Evolutionary conservation across 225 moss, liverwort and hornwort genomes (phyloP).

Genomic region (Antitrichia curtipendula): DNA sequence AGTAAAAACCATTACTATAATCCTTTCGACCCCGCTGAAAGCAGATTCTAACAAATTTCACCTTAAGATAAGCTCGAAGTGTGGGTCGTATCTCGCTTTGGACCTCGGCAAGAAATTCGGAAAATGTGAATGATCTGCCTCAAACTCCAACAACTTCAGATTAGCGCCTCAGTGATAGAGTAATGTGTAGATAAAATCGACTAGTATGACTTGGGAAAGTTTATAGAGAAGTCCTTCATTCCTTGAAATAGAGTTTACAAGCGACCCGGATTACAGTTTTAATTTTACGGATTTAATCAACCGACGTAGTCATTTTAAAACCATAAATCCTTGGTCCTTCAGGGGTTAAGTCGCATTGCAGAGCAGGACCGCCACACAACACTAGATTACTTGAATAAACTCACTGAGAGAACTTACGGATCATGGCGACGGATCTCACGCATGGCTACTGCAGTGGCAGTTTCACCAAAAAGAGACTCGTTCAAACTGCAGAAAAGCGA

Average conservation of each 20-base stretch:
- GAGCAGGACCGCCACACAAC: not conserved
- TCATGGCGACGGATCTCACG: constrained; percentile 93
- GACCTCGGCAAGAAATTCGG: constrained; percentile 78
- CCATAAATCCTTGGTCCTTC: not conserved
- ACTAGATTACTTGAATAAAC: not conserved
- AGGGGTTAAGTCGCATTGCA: not conserved
- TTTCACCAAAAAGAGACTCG: constrained; percentile 95
- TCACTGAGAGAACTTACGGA: constrained; percentile 43
- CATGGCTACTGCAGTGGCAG: constrained; percentile 91
- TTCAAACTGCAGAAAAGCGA: constrained; percentile 56
- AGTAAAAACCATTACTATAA: not conserved
- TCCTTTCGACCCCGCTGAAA: not conserved
- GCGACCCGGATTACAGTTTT: not conserved
- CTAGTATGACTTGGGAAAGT: not conserved
- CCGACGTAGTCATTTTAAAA: not conserved
- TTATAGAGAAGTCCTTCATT: not conserved
- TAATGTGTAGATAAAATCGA: not conserved
- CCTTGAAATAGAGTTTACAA: not conserved
- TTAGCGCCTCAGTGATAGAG: not conserved
- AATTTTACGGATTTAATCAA: not conserved
- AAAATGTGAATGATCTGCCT: constrained; percentile 67
- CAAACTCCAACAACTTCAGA: not conserved
- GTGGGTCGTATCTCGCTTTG: constrained; percentile 84
- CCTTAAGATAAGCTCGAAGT: constrained; percentile 92
- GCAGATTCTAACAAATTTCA: not conserved